Evolutionary conservation across 768 basidiomycete genomes (phyloP).

Genomic region (Heimioporus sp.): DNA sequence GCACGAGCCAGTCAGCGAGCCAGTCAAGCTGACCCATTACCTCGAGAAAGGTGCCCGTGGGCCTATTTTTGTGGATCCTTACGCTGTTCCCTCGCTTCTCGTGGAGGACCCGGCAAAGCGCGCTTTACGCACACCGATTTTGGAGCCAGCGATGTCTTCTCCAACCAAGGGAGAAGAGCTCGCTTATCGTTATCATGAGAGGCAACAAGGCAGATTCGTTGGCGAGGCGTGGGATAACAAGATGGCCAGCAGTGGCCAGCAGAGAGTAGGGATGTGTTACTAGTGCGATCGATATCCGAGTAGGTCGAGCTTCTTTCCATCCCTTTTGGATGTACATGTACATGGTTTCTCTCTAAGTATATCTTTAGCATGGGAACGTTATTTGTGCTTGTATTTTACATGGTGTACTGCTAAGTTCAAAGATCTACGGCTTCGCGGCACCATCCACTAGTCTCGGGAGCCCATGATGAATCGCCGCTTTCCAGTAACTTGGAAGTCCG

Average conservation of each 20-base stretch:
- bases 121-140: slow-evolving; percentile 3
- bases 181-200: slow-evolving; percentile 7
- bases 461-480: too few species aligned
- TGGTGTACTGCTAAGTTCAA: too few species aligned
- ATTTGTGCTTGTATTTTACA: too few species aligned
- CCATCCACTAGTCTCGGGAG: too few species aligned
- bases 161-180: slow-evolving; percentile 16
- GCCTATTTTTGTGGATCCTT: slow-evolving; percentile 15
- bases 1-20: not conserved
- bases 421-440: too few species aligned
- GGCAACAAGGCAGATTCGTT: slow-evolving; percentile 9
- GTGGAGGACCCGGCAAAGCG: slow-evolving; percentile 5
- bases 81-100: not conserved
- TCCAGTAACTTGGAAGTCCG: too few species aligned
- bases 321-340: too few species aligned
- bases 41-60: slow-evolving; percentile 15
- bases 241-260: not conserved
- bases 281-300: too few species aligned
- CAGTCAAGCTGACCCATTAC: slow-evolving; percentile 11
- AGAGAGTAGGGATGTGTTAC: too few species aligned
- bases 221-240: slow-evolving; percentile 19
- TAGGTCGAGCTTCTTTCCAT: too few species aligned
- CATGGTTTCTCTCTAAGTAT: too few species aligned
- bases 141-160: slow-evolving; percentile 3
- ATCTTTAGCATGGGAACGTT: too few species aligned